phyloP scores from a whole-genome alignment of 2,329 filamentous ascomycete species.

The Phyllosticta capitalensis region DNA sequence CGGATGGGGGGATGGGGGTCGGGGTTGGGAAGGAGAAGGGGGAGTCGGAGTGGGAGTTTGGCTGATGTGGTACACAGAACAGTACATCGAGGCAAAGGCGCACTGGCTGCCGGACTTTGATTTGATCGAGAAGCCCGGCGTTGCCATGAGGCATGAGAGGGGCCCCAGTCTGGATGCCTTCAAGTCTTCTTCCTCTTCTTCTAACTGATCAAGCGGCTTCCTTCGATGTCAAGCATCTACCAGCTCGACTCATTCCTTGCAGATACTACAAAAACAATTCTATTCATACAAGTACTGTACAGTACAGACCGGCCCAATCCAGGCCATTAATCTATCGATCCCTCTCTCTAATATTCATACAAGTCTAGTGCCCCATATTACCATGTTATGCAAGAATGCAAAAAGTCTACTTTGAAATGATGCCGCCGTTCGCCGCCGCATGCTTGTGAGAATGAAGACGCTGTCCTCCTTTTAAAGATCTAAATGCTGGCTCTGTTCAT shows the following conservation, averaged over 20 bases:
- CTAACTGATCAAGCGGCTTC: no score
- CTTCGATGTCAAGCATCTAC: no score
- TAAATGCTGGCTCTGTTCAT: neutral
- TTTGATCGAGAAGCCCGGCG: neutral
- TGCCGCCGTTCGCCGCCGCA: neutral
- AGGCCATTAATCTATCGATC: neutral
- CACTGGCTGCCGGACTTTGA: slow-evolving; percentile 4
- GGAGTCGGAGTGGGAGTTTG: neutral
- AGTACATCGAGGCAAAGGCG: slow-evolving; percentile 2
- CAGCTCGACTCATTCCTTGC: no score
- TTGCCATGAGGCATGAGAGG: neutral
- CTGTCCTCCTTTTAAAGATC: neutral
- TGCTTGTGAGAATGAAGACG: neutral
- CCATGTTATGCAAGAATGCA: neutral
- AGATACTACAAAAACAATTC: no score
- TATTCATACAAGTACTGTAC: no score
- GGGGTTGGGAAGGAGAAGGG: no score
- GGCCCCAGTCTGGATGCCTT: neutral
- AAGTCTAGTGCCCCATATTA: neutral
- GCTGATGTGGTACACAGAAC: neutral
- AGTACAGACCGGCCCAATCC: no score
- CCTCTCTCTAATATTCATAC: neutral
- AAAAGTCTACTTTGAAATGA: neutral
- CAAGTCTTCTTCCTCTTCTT: neutral
- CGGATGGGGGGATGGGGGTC: no score